Evolutionary conservation across 805 yeast species (phyloP).

Genomic region (Nakazawaea sp.): DNA sequence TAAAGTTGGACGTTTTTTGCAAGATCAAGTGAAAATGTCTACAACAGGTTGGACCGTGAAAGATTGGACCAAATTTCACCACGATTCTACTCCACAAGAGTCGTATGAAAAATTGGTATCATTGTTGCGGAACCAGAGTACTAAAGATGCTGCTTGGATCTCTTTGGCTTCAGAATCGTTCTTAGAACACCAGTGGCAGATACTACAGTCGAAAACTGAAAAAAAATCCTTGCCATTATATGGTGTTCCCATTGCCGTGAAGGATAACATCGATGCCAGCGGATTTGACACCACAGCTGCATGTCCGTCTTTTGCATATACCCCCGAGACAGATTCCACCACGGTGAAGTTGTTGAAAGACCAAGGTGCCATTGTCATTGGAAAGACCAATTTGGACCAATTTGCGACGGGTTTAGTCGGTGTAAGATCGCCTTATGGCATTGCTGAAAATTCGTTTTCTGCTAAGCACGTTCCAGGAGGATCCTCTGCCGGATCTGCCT

Average conservation of each 20-base stretch:
- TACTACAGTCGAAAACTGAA: slow-evolving; percentile 55
- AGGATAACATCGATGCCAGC: slow-evolving; percentile 88
- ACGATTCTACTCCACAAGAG: slow-evolving; percentile 48
- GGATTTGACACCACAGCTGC: slow-evolving; percentile 90
- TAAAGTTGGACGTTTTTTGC: too few relatives aligned
- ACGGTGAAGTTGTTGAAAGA: slow-evolving; percentile 65
- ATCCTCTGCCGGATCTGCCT: slow-evolving; percentile 93
- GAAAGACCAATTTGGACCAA: slow-evolving; percentile 94
- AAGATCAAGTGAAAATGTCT: slow-evolving; percentile 3
- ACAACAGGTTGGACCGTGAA: slow-evolving; percentile 71
- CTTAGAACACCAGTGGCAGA: slow-evolving; percentile 70
- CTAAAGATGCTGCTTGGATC: slow-evolving; percentile 88
- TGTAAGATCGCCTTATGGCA: slow-evolving; percentile 90
- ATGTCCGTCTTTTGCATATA: slow-evolving; percentile 76
- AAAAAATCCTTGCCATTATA: slow-evolving; percentile 59
- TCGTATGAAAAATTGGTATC: slow-evolving; percentile 44
- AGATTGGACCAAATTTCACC: slow-evolving; percentile 74
- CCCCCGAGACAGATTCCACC: slow-evolving; percentile 67
- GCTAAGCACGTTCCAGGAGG: slow-evolving; percentile 86
- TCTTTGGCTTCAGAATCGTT: slow-evolving; percentile 60
- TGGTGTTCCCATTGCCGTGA: slow-evolving; percentile 94
- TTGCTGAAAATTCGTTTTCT: slow-evolving; percentile 74
- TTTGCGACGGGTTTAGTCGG: slow-evolving; percentile 98
- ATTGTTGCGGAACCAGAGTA: slow-evolving; percentile 43
- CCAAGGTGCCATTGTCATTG: slow-evolving; percentile 91